Evolutionary conservation across 2,329 filamentous ascomycete species (phyloP), one percentile per base, ranked within the genome.

Genomic region (Beauveria bassiana): DNA sequence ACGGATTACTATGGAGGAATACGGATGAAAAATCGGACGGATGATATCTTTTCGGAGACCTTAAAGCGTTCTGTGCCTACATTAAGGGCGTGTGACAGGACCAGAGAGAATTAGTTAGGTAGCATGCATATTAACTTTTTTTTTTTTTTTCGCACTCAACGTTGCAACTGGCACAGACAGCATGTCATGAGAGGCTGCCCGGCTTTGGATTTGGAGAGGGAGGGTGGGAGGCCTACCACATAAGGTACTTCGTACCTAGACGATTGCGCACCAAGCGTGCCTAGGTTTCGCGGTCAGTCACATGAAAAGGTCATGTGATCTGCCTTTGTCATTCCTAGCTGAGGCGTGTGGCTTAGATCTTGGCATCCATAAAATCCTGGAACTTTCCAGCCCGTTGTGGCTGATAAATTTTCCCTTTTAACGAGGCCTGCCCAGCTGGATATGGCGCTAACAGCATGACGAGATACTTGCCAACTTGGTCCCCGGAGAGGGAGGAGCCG

Each of bases 311-410:
- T 60, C 58, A 60, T 47, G 42, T 60, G 58, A 60, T 40, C 7
- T 28, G 3, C 6, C 52, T 51, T 59, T 52, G 47, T 40, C 47
- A 60, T 54, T 7, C n/a, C 26, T 53, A 54, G 58, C 58, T 60
- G 58, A 60, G 58, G 49, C 45, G 49, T 54, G 58, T 60, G 58
- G 58, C 58, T 60, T 54, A 60, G 58, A 20, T 60, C 58, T 60
- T 60, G 58, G 58, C 57, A 51, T 46, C 45, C 16, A 26, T 34
- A 10, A 20, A 24, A 38, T 24, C 49, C 46, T 60, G 58, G 58
- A 60, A 60, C 49, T 53, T 60, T 47, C 49, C 49, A 52, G 47
- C 26, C 10, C 40, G n/a, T 34, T 60, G 58, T 60, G 58, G 58
- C 58, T 60, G 58, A 60, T 53, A 53, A 54, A 60, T 54, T 54